Conservation (phyloP, 2,329 filamentous ascomycete species). For the Stagonosporopsis chrysanthemi region DNA sequence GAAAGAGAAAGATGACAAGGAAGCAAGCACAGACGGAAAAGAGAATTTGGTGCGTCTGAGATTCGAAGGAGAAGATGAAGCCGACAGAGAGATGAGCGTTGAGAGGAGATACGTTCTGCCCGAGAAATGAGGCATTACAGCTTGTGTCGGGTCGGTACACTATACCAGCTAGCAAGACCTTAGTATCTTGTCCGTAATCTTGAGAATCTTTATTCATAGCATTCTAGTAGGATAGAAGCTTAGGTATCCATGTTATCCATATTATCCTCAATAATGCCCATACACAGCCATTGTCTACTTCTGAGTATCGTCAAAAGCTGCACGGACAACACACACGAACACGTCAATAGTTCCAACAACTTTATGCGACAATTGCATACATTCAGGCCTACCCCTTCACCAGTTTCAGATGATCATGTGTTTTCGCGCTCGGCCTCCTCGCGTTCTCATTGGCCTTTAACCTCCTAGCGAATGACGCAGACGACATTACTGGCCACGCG, state of each 20-base stretch:
- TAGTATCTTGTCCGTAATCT: neutral
- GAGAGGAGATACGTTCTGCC: conserved; percentile 60
- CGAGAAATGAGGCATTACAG: conserved; percentile 33
- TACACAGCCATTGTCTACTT: neutral
- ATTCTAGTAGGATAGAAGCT: neutral
- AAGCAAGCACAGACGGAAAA: conserved; percentile 47
- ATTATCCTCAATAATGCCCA: too few relatives aligned
- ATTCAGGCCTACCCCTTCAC: neutral
- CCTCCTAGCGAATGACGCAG: conserved; percentile 2
- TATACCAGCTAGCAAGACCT: neutral
- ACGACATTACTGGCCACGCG: conserved; percentile 15
- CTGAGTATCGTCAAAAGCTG: neutral
- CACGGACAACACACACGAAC: too few relatives aligned
- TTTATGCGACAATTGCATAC: too few relatives aligned
- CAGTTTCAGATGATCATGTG: neutral
- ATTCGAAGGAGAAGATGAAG: conserved; percentile 59
- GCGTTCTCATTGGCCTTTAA: conserved; percentile 9
- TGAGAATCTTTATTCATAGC: neutral
- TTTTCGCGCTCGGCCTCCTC: conserved; percentile 12
- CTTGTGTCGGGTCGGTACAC: neutral
- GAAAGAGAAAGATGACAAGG: conserved; percentile 52
- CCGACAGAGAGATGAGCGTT: conserved; percentile 55
- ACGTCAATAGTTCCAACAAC: too few relatives aligned
- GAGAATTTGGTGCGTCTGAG: conserved; percentile 54
- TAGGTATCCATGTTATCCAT: neutral